Conservation (phyloP, 306 rosid genomes). For the Prinsepia uniflora region DNA sequence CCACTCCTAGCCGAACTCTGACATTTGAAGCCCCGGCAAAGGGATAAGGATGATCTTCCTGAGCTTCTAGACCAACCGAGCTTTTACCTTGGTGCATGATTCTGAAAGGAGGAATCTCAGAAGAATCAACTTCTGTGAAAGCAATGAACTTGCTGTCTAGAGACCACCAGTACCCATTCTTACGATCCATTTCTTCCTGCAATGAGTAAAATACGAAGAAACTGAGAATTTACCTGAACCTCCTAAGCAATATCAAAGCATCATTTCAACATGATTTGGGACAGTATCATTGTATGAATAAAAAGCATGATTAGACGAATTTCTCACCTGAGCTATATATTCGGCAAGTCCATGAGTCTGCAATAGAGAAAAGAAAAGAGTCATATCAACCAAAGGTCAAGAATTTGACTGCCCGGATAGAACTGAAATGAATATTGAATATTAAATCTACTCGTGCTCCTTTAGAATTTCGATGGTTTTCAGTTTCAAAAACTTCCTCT, state of each 20-base stretch:
- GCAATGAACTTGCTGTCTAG: slow-evolving; percentile 81
- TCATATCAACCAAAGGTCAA: neutral
- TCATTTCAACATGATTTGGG: neutral
- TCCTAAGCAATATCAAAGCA: slow-evolving; percentile 8
- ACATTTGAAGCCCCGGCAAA: slow-evolving; percentile 93
- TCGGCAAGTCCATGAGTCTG: slow-evolving; percentile 94
- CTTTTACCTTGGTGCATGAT: slow-evolving; percentile 93
- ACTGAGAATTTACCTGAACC: slow-evolving; percentile 14
- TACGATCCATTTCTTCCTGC: slow-evolving; percentile 99
- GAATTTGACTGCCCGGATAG: neutral
- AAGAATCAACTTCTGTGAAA: slow-evolving; percentile 87
- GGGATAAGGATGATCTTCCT: slow-evolving; percentile 97
- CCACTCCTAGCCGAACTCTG: slow-evolving; percentile 80
- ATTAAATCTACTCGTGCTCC: neutral
- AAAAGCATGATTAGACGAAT: slow-evolving; percentile 16
- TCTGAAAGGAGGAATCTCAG: slow-evolving; percentile 83
- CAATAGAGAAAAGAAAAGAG: slow-evolving; percentile 29
- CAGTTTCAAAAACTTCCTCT: too few relatives aligned
- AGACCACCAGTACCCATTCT: slow-evolving; percentile 98
- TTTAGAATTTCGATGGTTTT: neutral
- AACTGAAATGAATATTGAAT: neutral
- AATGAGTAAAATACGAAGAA: slow-evolving; percentile 28
- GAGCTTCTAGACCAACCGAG: slow-evolving; percentile 78
- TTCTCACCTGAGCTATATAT: slow-evolving; percentile 96
- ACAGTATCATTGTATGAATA: neutral